These are phyloP conservation scores for Penicillium olsonii DNA, from an alignment of 2,329 filamentous ascomycete genomes.

Conservation along the genomic window DNA sequence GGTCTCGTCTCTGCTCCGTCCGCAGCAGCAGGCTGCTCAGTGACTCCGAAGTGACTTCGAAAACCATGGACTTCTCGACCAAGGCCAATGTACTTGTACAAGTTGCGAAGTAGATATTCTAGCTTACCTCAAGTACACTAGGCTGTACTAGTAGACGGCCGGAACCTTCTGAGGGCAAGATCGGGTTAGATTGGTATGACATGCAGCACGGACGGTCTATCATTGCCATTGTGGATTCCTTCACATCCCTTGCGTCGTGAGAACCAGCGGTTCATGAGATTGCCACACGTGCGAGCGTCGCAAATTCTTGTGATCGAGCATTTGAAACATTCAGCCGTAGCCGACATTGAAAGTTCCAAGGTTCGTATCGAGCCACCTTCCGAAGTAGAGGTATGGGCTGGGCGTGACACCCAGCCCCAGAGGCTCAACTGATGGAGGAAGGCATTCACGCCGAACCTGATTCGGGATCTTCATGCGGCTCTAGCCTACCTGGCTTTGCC, in stretches of 20 bases:
- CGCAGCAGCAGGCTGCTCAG: neutral
- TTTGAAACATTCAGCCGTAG: neutral
- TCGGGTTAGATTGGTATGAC: slow-evolving; percentile 21
- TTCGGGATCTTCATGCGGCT: slow-evolving; percentile 8
- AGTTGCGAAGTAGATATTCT: neutral
- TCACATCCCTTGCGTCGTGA: slow-evolving; percentile 23
- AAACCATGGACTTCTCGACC: neutral
- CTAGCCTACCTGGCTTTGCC: neutral
- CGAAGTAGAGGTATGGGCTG: neutral
- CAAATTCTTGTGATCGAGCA: neutral
- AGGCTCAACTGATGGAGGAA: slow-evolving; percentile 4
- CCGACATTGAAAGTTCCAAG: neutral
- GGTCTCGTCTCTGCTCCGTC: slow-evolving; percentile 13
- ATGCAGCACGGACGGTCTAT: slow-evolving; percentile 23
- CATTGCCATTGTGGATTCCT: slow-evolving; percentile 12
- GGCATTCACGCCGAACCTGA: neutral
- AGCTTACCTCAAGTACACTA: neutral
- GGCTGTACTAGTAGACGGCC: neutral
- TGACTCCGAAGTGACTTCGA: slow-evolving; percentile 4
- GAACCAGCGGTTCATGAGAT: neutral
- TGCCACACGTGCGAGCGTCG: slow-evolving; percentile 11
- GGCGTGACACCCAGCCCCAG: neutral
- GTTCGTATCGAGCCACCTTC: neutral
- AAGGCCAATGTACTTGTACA: slow-evolving; percentile 1
- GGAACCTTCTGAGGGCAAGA: slow-evolving; percentile 3